A percentile compares a stretch with the other conserved stretches of the same genome.
These are phyloP conservation scores for Ogataea salicorniae DNA, from an alignment of 805 yeast species.

Conservation along the genomic window DNA sequence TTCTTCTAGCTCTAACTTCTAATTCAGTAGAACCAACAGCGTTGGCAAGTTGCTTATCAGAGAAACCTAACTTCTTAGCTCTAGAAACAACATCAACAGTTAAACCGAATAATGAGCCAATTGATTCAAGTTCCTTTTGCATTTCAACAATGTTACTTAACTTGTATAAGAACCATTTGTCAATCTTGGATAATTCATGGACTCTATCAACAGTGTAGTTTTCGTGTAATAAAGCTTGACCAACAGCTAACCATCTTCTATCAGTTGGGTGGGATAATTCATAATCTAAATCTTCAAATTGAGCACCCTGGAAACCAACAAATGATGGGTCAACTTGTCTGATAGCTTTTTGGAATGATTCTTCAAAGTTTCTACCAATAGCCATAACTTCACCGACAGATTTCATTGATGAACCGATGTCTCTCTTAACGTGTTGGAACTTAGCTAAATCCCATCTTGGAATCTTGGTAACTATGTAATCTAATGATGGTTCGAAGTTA, in stretches of 20 bases:
- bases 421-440: slow-evolving; percentile 92
- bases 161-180: slow-evolving; percentile 92
- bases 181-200: slow-evolving; percentile 88
- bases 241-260: slow-evolving; percentile 96
- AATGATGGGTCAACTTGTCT: slow-evolving; percentile 92
- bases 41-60: slow-evolving; percentile 86
- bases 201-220: slow-evolving; percentile 87
- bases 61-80: slow-evolving; percentile 92
- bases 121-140: slow-evolving; percentile 73
- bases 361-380: slow-evolving; percentile 96
- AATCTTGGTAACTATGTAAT: slow-evolving; percentile 93
- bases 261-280: slow-evolving; percentile 85
- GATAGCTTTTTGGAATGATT: slow-evolving; percentile 94
- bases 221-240: slow-evolving; percentile 92
- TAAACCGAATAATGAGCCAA: slow-evolving; percentile 53
- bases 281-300: slow-evolving; percentile 70
- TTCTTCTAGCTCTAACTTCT: slow-evolving; percentile 78
- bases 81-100: slow-evolving; percentile 65
- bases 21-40: slow-evolving; percentile 71
- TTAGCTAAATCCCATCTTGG: slow-evolving; percentile 98
- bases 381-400: slow-evolving; percentile 99
- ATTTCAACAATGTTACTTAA: slow-evolving; percentile 87
- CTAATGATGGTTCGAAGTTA: slow-evolving; percentile 94
- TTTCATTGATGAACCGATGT: slow-evolving; percentile 94
- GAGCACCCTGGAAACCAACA: slow-evolving; percentile 86